These are phyloP conservation scores for Afroboletus lepidellus DNA, from an alignment of 1,284 basidiomycete species.

Conservation along the genomic window DNA sequence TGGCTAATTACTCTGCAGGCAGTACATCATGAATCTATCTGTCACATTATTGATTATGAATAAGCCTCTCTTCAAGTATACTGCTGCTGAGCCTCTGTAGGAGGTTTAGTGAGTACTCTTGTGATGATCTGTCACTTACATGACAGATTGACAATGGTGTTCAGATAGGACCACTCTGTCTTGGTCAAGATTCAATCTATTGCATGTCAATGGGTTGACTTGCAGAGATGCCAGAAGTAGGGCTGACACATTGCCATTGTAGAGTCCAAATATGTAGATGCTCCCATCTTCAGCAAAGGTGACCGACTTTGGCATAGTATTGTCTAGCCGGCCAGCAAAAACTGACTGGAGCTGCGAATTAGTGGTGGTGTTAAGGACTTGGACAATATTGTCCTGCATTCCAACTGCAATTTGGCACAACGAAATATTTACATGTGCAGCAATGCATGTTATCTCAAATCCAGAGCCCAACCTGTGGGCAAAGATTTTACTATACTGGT, in stretches of 20 bases:
- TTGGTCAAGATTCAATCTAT: background rate
- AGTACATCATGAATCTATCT: conserved; percentile 11
- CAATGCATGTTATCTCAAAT: too few species aligned
- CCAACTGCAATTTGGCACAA: too few species aligned
- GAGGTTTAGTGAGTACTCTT: too few species aligned
- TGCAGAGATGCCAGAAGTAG: too few species aligned
- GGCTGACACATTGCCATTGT: conserved; percentile 14
- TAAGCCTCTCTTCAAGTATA: conserved; percentile 2
- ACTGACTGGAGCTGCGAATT: conserved; percentile 11
- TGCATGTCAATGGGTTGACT: conserved; percentile 6
- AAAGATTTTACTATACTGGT: too few species aligned
- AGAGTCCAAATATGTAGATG: conserved; percentile 8
- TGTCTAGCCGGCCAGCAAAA: conserved; percentile 3
- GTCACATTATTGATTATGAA: conserved; percentile 10
- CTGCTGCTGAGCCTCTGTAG: too few species aligned
- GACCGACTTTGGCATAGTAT: conserved; percentile 9
- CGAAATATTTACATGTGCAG: too few species aligned
- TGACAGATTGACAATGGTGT: background rate
- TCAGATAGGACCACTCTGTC: background rate
- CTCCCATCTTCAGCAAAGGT: background rate
- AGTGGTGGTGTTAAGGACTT: conserved; percentile 7
- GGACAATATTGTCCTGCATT: conserved; percentile 4
- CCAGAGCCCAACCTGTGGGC: too few species aligned
- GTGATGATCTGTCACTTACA: too few species aligned
- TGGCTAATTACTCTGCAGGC: background rate